Evolutionary conservation across 768 basidiomycete species (phyloP), one percentile per base, ranked within the genome.

Genomic region (Panaeolus papilionaceus): DNA sequence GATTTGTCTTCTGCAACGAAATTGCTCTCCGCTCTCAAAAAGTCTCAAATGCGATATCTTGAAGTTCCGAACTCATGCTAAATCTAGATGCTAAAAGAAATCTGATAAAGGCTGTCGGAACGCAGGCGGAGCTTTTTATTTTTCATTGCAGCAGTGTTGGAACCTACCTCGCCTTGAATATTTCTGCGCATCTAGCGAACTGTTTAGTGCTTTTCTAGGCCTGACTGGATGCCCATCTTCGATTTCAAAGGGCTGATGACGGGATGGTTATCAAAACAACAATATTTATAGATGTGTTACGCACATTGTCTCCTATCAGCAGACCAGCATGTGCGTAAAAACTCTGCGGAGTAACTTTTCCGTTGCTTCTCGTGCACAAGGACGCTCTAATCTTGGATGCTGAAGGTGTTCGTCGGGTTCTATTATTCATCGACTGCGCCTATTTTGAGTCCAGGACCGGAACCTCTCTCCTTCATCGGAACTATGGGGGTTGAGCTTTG

Each of bases 331-430:
- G 0, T 28, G 10, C 26, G 18, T 4, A 23, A 37, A 28, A 28
- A 26, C 2, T 28, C 18, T 58, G 26, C 54, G 54, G 54, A 37
- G 28, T 51, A 58, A 33, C 6, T 58, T 18, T 12, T 4, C 54
- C 54, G 54, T 28, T 58, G 14, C 54, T 58, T 58, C 54, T 58
- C 33, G 5, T 37, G 54, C 26, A 58, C 26, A 58, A 33, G 28
- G 54, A 6, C 14, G 6, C 11, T 58, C 28, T 58, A 58, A 58
- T 58, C 9, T 58, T 58, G 33, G 54, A 10, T 33, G 54, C 8
- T 51, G 20, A 16, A 16, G 54, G 12, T 18, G 26, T 58, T 33
- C 33, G 49, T 14, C 16, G n/a, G 23, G 47, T 51, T 51, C 47
- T 9, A 8, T 23, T 1, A 7, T 26, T 12, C 20, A 1, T 26